Evolutionary conservation across 306 rosid genomes (phyloP).

Genomic region (Carpinus viminea): DNA sequence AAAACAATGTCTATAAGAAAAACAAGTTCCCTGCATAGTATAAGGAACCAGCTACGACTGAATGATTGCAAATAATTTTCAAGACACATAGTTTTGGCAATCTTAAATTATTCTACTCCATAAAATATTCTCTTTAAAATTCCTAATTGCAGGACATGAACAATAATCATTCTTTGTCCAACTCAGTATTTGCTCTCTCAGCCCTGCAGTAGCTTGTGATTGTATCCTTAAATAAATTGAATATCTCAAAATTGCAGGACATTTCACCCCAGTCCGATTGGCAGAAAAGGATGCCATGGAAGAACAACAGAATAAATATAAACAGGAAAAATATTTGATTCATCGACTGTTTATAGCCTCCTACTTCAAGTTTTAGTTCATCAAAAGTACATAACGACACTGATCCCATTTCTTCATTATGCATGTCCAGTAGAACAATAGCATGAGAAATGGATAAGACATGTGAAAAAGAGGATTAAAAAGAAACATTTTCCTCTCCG

Average conservation of each 20-base stretch:
- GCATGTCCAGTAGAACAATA: background rate
- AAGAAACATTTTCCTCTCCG: too few species aligned
- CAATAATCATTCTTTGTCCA: background rate
- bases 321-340: background rate
- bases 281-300: background rate
- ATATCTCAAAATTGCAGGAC: background rate
- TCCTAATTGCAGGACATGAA: background rate
- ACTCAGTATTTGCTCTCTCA: background rate
- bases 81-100: background rate
- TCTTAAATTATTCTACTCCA: background rate
- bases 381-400: background rate
- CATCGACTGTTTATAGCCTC: background rate
- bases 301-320: background rate
- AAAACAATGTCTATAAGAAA: conserved; percentile 17
- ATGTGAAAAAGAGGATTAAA: background rate
- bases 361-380: background rate
- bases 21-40: background rate
- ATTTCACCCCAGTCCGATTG: background rate
- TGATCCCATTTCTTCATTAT: background rate
- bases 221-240: background rate
- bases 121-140: background rate
- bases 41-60: background rate
- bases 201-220: background rate
- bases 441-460: background rate
- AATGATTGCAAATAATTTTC: background rate